Conservation (phyloP, 1,139 yeast genomes). For the Suhomyces terraborum region DNA sequence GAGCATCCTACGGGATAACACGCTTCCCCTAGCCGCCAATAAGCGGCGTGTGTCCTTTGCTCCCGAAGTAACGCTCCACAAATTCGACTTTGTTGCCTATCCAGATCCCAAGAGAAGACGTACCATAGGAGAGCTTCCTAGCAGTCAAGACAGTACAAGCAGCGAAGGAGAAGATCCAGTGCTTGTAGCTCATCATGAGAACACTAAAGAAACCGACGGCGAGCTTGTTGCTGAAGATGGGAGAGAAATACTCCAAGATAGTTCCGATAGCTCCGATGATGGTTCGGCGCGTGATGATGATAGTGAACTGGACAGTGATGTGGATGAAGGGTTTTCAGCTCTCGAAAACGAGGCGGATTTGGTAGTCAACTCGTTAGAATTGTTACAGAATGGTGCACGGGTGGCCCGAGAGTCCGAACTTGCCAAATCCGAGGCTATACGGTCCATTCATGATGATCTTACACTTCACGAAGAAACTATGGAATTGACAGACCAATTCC, state of each 20-base stretch:
- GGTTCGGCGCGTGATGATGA: too few relatives aligned
- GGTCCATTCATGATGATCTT: not conserved
- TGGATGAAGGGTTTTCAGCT: constrained; percentile 6
- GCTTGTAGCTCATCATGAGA: not conserved
- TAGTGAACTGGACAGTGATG: constrained; percentile 4
- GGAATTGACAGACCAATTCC: constrained; percentile 6
- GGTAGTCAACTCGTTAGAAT: constrained; percentile 5
- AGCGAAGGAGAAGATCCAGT: constrained; percentile 7
- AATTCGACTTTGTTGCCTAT: constrained; percentile 52
- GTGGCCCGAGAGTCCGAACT: not conserved
- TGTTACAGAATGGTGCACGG: not conserved
- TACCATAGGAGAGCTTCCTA: constrained; percentile 17
- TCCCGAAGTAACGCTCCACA: constrained; percentile 73
- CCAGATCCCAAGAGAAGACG: constrained; percentile 18
- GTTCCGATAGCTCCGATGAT: constrained; percentile 4
- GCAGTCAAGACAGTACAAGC: constrained; percentile 18
- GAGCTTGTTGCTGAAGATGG: not conserved
- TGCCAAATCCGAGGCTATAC: not conserved
- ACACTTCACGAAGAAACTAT: not conserved
- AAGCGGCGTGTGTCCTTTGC: constrained; percentile 70
- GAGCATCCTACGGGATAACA: constrained; percentile 32
- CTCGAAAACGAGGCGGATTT: constrained; percentile 11
- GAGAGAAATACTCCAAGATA: constrained; percentile 1
- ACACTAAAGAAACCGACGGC: too few relatives aligned
- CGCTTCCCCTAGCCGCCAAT: constrained; percentile 25